A percentile compares a stretch with the other conserved stretches of the same genome.
phyloP scores from a whole-genome alignment of 2,329 filamentous ascomycete genomes.

The Apiospora saccharicola region DNA sequence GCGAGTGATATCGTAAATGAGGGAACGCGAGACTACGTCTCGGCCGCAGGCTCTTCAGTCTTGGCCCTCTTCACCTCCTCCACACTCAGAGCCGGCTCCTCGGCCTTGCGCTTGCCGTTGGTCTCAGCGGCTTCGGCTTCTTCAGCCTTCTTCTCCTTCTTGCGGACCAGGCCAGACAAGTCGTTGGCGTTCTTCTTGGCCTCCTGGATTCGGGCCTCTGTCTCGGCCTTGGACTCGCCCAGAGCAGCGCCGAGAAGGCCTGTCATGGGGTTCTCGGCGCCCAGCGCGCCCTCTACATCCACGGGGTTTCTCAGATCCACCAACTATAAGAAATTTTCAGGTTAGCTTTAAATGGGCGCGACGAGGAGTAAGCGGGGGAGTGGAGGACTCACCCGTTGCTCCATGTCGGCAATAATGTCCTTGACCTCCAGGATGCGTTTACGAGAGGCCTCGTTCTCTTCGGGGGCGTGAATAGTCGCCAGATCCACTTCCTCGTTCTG shows the following conservation, averaged over 20 bases:
- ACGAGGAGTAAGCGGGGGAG: conserved; percentile 37
- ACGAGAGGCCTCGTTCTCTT: conserved; percentile 70
- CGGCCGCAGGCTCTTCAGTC: conserved; percentile 36
- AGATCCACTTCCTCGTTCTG: conserved; percentile 74
- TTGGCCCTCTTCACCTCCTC: conserved; percentile 48
- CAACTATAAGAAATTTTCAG: conserved; percentile 54
- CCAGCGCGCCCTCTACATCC: conserved; percentile 62
- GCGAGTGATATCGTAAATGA: not conserved
- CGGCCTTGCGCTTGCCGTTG: conserved; percentile 54
- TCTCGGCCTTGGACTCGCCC: conserved; percentile 67
- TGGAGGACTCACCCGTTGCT: conserved; percentile 67
- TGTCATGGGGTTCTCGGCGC: conserved; percentile 56
- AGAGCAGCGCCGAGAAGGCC: conserved; percentile 70
- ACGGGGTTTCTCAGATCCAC: conserved; percentile 71
- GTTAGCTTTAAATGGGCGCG: conserved; percentile 28
- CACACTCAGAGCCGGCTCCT: conserved; percentile 42
- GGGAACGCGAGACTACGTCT: not conserved
- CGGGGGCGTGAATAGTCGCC: conserved; percentile 66
- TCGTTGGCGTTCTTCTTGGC: conserved; percentile 79
- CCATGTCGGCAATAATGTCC: conserved; percentile 81
- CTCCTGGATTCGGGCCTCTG: conserved; percentile 72
- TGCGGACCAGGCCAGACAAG: conserved; percentile 76
- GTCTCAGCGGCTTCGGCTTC: conserved; percentile 39
- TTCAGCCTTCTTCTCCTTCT: conserved; percentile 53
- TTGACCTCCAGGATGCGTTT: conserved; percentile 75